Base-by-base conservation (phyloP, 2,329 filamentous ascomycete species). In the Apiospora sp. region DNA sequence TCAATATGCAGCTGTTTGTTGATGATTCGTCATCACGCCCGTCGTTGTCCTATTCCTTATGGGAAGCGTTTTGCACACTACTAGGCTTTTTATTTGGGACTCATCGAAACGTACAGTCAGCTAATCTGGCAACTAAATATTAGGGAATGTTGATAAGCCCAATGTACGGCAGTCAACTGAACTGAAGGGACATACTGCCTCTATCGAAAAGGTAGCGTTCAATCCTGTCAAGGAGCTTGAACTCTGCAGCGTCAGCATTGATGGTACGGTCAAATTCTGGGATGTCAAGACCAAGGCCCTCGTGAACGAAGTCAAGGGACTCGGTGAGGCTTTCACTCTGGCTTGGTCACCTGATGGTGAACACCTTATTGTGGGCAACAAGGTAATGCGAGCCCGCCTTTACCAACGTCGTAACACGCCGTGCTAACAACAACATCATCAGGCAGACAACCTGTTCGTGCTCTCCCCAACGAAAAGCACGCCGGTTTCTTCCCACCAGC, bases 221-320 rank as follows among this genome's bases (percentile, higher is more conserved):
- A 94, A 94, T 78, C 93, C 93, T 0, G 87, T 89, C 73, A 93
- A 92, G 80, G 93, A 96, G 80, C 91, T 92, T 4, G 92, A 95
- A 82, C 86, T 96, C 12, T 94, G 92, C 76, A 94, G 92, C 79
- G 88, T 93, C 71, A 93, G 92, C 75, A 88, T 86, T 64, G 93
- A 96, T 79, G 93, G 93, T 1, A 89, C 92, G 44, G 91, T 93
- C 74, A 91, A 92, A 79, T 91, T 96, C 77, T 96, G 93, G 93
- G 93, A 96, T 79, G 92, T 95, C 16, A 87, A 93, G 77, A 92
- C 88, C 73, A 94, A 93, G 79, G 87, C 88, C 1, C 91, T 91
- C 77, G 87, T 92, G 75, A 93, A 92, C 70, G 92, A 94, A 80
- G 87, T 94, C 51, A 91, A 89, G 76, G 88, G 87, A 5, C 85